phyloP scores from a whole-genome alignment of 2,329 filamentous ascomycete genomes.

The Monosporascus sp. region DNA sequence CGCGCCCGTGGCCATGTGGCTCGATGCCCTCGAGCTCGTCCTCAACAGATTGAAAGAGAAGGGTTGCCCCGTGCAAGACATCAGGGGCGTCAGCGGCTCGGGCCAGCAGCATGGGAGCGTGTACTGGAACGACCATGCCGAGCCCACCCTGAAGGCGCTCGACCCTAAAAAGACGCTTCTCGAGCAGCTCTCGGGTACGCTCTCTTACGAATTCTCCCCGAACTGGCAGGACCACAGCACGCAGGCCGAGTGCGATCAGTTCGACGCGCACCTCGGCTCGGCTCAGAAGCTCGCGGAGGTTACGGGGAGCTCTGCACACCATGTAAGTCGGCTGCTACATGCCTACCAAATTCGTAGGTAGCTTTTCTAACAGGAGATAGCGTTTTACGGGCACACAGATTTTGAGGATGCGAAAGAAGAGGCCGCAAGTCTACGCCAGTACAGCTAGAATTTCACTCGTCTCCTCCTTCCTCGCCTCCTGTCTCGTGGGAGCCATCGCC shows the following conservation, averaged over 20 bases:
- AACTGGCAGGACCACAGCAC: constrained; percentile 99
- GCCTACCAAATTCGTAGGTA: not conserved
- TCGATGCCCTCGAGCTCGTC: constrained; percentile 86
- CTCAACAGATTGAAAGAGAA: constrained; percentile 64
- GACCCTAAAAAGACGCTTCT: constrained; percentile 57
- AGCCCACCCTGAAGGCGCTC: constrained; percentile 55
- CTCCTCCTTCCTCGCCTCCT: constrained; percentile 87
- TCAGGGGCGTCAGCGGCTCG: constrained; percentile 81
- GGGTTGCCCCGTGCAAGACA: constrained; percentile 65
- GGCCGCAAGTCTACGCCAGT: constrained; percentile 73
- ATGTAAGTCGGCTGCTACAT: constrained; percentile 52
- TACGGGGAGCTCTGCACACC: constrained; percentile 91
- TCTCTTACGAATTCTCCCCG: constrained; percentile 81
- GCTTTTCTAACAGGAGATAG: constrained; percentile 34
- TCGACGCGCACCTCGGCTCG: constrained; percentile 67
- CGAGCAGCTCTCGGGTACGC: constrained; percentile 65
- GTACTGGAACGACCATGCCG: constrained; percentile 76
- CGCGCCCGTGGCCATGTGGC: constrained; percentile 88
- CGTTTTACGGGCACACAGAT: constrained; percentile 98
- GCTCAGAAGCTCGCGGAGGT: constrained; percentile 65
- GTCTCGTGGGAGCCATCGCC: constrained; percentile 80
- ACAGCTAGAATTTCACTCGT: constrained; percentile 88
- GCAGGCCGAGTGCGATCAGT: constrained; percentile 82
- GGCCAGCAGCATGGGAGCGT: constrained; percentile 98
- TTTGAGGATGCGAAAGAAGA: constrained; percentile 73